phyloP scores from a whole-genome alignment of 352 stramenopile genomes.

The Phytophthora sp. region DNA sequence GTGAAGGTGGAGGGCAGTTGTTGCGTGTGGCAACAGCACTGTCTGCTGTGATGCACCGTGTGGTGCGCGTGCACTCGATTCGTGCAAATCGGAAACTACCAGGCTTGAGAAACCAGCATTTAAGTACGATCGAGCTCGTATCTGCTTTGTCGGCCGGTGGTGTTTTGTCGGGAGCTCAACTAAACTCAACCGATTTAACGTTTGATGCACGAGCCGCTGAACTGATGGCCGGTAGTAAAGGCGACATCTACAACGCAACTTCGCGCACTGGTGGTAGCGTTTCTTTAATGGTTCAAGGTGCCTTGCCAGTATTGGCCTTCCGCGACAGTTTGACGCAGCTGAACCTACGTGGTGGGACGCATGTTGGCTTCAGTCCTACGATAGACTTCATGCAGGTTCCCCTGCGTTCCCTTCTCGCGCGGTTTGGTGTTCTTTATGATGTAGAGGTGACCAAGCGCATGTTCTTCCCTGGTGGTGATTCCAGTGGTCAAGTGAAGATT shows the following conservation, averaged over 20 bases:
- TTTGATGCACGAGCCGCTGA: conserved; percentile 32
- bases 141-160: conserved; percentile 35
- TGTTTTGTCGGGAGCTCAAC: conserved; percentile 37
- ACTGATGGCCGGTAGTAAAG: conserved; percentile 7
- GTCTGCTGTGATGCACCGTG: conserved; percentile 61
- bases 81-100: conserved; percentile 71
- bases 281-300: conserved; percentile 72
- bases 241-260: conserved; percentile 26
- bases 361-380: conserved; percentile 67
- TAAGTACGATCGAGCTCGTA: conserved; percentile 76
- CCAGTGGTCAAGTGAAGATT: conserved; percentile 45
- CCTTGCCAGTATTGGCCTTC: conserved; percentile 55
- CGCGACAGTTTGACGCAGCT: conserved; percentile 30
- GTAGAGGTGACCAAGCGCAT: conserved; percentile 50
- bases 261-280: conserved; percentile 64
- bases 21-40: conserved; percentile 83
- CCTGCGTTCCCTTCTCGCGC: conserved; percentile 40
- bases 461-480: conserved; percentile 51
- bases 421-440: conserved; percentile 46
- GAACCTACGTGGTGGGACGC: conserved; percentile 55
- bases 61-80: conserved; percentile 81
- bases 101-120: conserved; percentile 83
- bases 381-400: conserved; percentile 69
- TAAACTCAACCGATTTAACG: conserved; percentile 56
- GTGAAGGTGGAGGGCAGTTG: conserved; percentile 91